Percentiles rank a stretch among this genome's conserved stretches.
phyloP scores from a whole-genome alignment of 768 basidiomycete species.

The Tricholoma flavovirens region DNA sequence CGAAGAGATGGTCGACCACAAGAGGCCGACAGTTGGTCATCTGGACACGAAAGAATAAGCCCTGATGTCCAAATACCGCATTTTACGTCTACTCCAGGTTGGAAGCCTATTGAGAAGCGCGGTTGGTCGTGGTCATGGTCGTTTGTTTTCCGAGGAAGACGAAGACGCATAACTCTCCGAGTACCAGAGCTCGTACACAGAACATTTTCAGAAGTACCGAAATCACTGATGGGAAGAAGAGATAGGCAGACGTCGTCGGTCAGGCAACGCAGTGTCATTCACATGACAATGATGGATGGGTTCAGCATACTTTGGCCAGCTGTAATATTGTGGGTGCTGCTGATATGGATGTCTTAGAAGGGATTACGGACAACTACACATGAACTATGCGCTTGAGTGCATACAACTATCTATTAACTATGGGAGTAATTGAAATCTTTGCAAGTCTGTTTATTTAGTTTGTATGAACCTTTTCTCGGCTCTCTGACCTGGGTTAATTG shows the following conservation, averaged over 20 bases:
- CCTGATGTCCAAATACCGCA: conserved; percentile 17
- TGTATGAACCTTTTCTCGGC: background rate
- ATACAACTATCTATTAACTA: background rate
- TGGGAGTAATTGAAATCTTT: too few species aligned
- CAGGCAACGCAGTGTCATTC: conserved; percentile 25
- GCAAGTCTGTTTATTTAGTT: background rate
- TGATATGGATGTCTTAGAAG: conserved; percentile 28
- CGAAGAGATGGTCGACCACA: conserved; percentile 30
- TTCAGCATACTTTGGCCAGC: conserved; percentile 34
- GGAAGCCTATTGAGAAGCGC: conserved; percentile 17
- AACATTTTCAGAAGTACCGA: conserved; percentile 1
- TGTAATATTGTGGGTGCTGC: conserved; percentile 28
- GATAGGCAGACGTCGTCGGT: conserved; percentile 9
- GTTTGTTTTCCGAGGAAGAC: conserved; percentile 49
- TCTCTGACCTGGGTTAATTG: background rate
- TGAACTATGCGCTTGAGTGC: background rate
- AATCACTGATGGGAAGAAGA: conserved; percentile 9
- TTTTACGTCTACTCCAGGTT: conserved; percentile 34
- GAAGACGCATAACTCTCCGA: conserved; percentile 47
- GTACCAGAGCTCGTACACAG: conserved; percentile 26
- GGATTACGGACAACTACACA: background rate
- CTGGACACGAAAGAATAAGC: conserved; percentile 15
- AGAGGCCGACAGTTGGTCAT: conserved; percentile 33
- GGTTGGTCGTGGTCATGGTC: conserved; percentile 42
- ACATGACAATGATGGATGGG: conserved; percentile 34